Base-by-base conservation (phyloP, 805 yeast species). In the Hanseniaspora jakobsenii region DNA sequence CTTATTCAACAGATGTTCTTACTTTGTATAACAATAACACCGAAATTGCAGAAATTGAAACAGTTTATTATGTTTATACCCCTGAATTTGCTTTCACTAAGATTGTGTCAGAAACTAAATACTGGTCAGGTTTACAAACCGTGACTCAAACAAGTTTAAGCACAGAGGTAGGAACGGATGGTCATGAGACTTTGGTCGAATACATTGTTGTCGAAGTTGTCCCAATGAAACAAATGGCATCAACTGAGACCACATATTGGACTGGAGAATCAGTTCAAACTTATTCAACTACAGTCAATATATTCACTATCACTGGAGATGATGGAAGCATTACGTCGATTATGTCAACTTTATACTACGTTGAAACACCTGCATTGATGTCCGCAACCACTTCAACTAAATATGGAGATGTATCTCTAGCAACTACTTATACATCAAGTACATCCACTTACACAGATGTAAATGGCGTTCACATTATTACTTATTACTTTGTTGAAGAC, bases 401-500 rank as follows among this genome's bases (percentile, higher is more conserved):
- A 12, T 28, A 28, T 28, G 31, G 31, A 9, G 31, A 28, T 28
- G 31, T 28, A 6, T 28, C 16, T 12, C 12, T 6, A 6, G 16
- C 40, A 13, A 4, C 43, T 3, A 51, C 52, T 3, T 38, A 36
- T 23, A 40, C 49, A 7, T 47, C 49, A 10, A 45, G 35, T 12
- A 21, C 18, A 21, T 26, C 46, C 32, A 48, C 50, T 16, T 36
- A 36, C 29, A 36, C 44, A 17, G 52, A 50, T 23, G 17, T 44
- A 14, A 49, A 48, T 22, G 51, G 50, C 10, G 50, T 22, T 4
- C 47, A 51, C 27, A 47, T 36, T 10, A 45, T 32, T 17, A 50
- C 52, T 21, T 24, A 34, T 31, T 48, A 45, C 50, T 47, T 38
- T 34, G 51, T 51, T 10, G 47, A 51, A 42, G 42, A 49, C 13